Evolutionary conservation across 345 rosid genomes (phyloP), one percentile per base, ranked within the genome.

Genomic region (Gossypium stocksii): DNA sequence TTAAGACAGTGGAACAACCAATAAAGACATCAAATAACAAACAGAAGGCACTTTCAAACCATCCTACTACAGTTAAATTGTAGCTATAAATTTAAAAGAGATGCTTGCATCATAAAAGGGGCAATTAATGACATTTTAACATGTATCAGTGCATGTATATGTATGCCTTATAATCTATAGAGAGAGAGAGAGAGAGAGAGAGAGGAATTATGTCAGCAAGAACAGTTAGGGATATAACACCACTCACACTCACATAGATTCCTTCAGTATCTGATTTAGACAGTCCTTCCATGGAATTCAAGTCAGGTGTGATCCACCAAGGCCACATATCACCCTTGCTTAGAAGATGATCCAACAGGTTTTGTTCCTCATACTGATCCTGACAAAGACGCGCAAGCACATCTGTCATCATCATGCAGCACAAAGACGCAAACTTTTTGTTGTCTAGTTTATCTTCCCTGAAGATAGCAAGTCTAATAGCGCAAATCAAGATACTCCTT

Each of bases 281-380:
- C 0, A 73, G 66, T 44, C 57, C 81, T 48, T 22, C 71, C 61
- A 77, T 79, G 61, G 80, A 62, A 80, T 81, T 70, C 59, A 79
- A 83, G 79, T 83, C 86, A 2, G 87, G 83, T 75, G 80, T 72
- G 66, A 90, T 83, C 98, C 98, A 91, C 62, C 84, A 73, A 59
- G 97, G 99, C 98, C 99, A 95, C 45, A 62, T 72, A 72, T 89
- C 87, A 82, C 78, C 85, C 87, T 86, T 83, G 74, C 78, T 77
- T 29, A 91, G 83, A 66, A 95, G 93, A 82, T 85, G 85, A 82
- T 89, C 89, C 70, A 90, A 78, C 5, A 90, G 67, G 79, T 72
- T 76, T 77, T 92, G 90, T 80, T 93, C 93, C 79, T 86, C 91
- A 13, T 79, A 56, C 70, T 76, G 87, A 80, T 85, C 84, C 79